Evolutionary conservation across 2,329 filamentous ascomycete genomes (phyloP), one percentile per base, ranked within the genome.

Genomic region (Hypoxylon sp.): DNA sequence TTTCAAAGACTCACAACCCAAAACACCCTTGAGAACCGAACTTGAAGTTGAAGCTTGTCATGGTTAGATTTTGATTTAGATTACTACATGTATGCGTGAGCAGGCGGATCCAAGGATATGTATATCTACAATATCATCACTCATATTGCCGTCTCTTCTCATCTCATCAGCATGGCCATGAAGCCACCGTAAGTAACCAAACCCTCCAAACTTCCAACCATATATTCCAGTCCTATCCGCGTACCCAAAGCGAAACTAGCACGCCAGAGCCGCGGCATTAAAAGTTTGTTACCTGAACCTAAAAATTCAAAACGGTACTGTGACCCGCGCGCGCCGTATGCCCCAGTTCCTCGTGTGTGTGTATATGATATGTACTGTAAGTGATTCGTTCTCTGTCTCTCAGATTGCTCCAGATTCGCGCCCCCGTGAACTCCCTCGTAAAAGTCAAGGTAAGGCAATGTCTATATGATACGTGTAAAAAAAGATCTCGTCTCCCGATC

Each of bases 31-130:
- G 7, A n/a, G 10, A 20, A 20, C 17, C 17, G 17, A 20, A 25
- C 6, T 37, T 42, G 3, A 14, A 44, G 25, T 33, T 13, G 22
- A 42, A 40, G 11, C 17, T n/a, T 37, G 6, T 42, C 57, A 27
- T 61, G 62, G 48, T 61, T 27, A 61, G 44, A 61, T 55, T 59
- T 11, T 58, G 57, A 68, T 61, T 61, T 54, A 44, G 25, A 68
- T 65, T 65, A 68, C 64, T 67, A 64, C 54, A 35, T 64, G 37
- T 66, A 68, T 64, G 61, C 66, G 37, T 49, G 61, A 64, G 61
- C 56, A 53, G 61, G 61, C n/a, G 51, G 56, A 31, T 42, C 49
- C 60, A 42, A 50, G 55, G 64, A 68, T 61, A 68, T 56, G 55
- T 56, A 55, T 62, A 22, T 54, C 14, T 61, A 44, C 57, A 56